Evolutionary conservation across 805 yeast species (phyloP), one percentile per base, ranked within the genome.

Genomic region (Jamesozyma rosinii): DNA sequence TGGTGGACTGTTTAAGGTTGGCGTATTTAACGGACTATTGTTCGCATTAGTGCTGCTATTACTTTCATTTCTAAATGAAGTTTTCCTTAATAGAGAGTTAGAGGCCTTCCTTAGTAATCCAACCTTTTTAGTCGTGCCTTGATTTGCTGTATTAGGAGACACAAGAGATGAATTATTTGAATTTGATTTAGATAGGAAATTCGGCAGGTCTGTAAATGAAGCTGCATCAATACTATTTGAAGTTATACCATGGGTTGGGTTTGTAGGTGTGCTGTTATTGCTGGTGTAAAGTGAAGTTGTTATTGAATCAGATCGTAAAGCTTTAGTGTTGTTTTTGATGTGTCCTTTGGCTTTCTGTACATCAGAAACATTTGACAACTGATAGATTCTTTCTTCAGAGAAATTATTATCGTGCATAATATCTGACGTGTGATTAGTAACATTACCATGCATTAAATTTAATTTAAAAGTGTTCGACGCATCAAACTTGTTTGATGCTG

Each of bases 21-120:
- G 26, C 13, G 37, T 8, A 18, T 14, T 5, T 10, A 19, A 5
- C 11, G 26, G 37, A 34, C 37, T 34, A 32, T 32, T 17, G 5
- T 32, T 32, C 3, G 24, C 11, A 11, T 20, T 34, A 31, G 34
- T 11, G n/a, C 6, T 13, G n/a, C n/a, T 31, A 18, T 4, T 19
- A 19, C 19, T 4, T 26, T 38, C 40, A 38, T 19, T 38, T 33
- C 48, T 51, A 14, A 53, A 29, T 4, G 66, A 59, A 2, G 55
- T 49, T 39, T 57, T 61, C 30, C 62, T 49, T 22, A 59, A 38
- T 20, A 61, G 44, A 2, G 59, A 55, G 40, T 59, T 58, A 0
- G 66, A 61, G 0, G 65, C 65, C 39, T 65, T 54, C 39, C 56
- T 54, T 14, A 61, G 41, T 22, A 61, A 43, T 9, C 63, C 63